Evolutionary conservation across 441 rosid species (phyloP).

Genomic region (Adansonia grandidieri): DNA sequence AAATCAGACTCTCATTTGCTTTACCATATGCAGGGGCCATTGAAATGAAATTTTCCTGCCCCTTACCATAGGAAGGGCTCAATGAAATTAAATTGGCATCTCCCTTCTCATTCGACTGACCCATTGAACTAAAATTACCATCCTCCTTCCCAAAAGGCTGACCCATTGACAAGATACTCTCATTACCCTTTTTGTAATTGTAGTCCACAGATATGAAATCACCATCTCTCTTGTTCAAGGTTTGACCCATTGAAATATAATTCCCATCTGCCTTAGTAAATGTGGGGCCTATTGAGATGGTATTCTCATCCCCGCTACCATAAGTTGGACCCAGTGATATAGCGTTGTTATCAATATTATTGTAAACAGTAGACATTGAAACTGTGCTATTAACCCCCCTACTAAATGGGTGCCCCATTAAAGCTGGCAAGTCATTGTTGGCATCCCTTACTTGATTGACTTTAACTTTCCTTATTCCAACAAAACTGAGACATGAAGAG

Average conservation of each 20-base stretch:
- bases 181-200: constrained; percentile 42
- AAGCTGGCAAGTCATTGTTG: constrained; percentile 32
- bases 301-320: constrained; percentile 32
- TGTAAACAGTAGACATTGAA: constrained; percentile 33
- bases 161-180: constrained; percentile 42
- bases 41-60: constrained; percentile 41
- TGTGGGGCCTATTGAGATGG: constrained; percentile 35
- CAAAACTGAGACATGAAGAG: constrained; percentile 36
- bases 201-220: constrained; percentile 39
- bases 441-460: constrained; percentile 46
- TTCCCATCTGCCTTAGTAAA: constrained; percentile 34
- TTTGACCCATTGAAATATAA: constrained; percentile 39
- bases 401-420: constrained; percentile 34
- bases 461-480: constrained; percentile 46
- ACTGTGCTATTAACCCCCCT: constrained; percentile 33
- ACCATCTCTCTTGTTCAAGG: constrained; percentile 39
- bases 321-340: constrained; percentile 39
- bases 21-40: constrained; percentile 40
- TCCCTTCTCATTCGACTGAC: constrained; percentile 43
- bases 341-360: constrained; percentile 32
- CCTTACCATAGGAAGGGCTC: constrained; percentile 42
- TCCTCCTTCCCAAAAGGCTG: constrained; percentile 46
- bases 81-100: constrained; percentile 39
- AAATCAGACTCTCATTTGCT: constrained; percentile 42
- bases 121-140: constrained; percentile 41